These are phyloP conservation scores for Zymoseptoria pseudotritici DNA, from an alignment of 2,329 filamentous ascomycete species.

Conservation along the genomic window DNA sequence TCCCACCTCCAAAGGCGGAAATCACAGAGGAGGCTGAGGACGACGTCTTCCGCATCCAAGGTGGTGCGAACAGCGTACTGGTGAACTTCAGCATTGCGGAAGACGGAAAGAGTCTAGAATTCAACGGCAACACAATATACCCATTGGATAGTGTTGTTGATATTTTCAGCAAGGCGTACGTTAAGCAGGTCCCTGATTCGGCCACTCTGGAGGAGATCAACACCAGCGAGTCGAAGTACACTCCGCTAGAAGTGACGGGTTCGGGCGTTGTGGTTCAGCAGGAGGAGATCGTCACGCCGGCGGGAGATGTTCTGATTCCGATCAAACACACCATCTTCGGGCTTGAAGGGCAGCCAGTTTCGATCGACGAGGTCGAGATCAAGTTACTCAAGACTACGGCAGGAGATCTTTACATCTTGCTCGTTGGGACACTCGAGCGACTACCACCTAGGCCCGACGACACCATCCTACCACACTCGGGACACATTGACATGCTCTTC, in stretches of 20 bases:
- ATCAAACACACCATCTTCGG: conserved; percentile 54
- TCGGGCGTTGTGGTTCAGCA: conserved; percentile 31
- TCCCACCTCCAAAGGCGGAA: conserved; percentile 27
- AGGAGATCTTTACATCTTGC: conserved; percentile 49
- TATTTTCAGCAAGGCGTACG: conserved; percentile 12
- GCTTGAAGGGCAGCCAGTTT: conserved; percentile 45
- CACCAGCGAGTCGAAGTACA: conserved; percentile 24
- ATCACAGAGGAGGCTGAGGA: conserved; percentile 19
- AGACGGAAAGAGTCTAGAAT: conserved; percentile 40
- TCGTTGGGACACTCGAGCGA: conserved; percentile 6
- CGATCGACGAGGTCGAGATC: conserved; percentile 52
- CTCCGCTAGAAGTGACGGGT: conserved; percentile 29
- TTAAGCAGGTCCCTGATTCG: conserved; percentile 22
- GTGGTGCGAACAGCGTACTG: conserved; percentile 27
- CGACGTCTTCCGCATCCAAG: conserved; percentile 24
- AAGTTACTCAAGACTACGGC: conserved; percentile 54
- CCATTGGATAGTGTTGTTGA: conserved; percentile 21
- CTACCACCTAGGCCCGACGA: conserved; percentile 5
- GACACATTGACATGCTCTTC: conserved; percentile 28
- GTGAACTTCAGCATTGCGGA: conserved; percentile 49
- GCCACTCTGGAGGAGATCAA: conserved; percentile 18
- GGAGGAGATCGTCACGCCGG: conserved; percentile 43
- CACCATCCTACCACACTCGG: not conserved
- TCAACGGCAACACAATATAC: conserved; percentile 58
- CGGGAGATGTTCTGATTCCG: conserved; percentile 46